These are phyloP conservation scores for Lasiosphaeris hirsuta DNA, from an alignment of 495 filamentous ascomycete species.

Conservation along the genomic window DNA sequence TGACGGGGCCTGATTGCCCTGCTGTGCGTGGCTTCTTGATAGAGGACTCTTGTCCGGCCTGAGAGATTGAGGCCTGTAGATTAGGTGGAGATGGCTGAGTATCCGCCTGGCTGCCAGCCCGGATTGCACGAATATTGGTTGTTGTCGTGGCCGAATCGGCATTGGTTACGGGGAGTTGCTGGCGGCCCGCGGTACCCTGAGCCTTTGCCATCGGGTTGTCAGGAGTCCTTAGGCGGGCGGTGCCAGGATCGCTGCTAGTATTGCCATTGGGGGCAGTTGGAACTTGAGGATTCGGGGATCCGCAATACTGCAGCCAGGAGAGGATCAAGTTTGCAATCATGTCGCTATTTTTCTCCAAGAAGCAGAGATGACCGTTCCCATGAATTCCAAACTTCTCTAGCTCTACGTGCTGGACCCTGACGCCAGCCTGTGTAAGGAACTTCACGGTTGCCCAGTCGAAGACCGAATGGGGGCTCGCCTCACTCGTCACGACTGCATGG, in stretches of 20 bases:
- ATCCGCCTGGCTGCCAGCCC: too few species aligned
- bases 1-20: too few species aligned
- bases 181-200: too few species aligned
- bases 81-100: too few species aligned
- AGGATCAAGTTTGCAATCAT: constrained; percentile 40
- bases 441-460: constrained; percentile 56
- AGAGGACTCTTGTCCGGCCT: too few species aligned
- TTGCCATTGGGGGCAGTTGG: not conserved
- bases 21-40: too few species aligned
- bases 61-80: too few species aligned
- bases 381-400: constrained; percentile 45
- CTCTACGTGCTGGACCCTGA: constrained; percentile 42
- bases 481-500: constrained; percentile 47
- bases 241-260: not conserved
- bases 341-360: constrained; percentile 59
- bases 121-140: too few species aligned
- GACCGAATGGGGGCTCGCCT: constrained; percentile 53
- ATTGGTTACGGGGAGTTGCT: too few species aligned
- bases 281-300: not conserved
- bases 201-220: too few species aligned
- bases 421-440: constrained; percentile 56
- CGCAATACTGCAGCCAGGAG: not conserved
- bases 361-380: constrained; percentile 60
- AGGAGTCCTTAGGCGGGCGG: too few species aligned
- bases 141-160: too few species aligned